Evolutionary conservation across 148 eudicot genomes (phyloP), one percentile per base, ranked within the genome.

Genomic region (Dysphania ambrosioides): DNA sequence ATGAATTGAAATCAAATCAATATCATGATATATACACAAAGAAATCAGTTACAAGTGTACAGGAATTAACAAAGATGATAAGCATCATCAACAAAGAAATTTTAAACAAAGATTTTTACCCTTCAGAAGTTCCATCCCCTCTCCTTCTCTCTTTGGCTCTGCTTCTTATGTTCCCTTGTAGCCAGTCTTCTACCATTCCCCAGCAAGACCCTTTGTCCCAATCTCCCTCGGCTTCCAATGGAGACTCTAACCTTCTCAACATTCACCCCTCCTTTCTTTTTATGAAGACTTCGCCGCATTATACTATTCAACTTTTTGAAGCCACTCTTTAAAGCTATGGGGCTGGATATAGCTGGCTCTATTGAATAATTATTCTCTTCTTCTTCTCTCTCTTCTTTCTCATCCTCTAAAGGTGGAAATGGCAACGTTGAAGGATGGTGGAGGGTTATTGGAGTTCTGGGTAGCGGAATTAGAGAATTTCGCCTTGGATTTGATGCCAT

Each of bases 221-320:
- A 63, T 78, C 83, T 88, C 62, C 91, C 93, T 55, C 97, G 84
- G 51, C 86, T 78, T 21, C 92, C 92, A 65, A 94, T 90, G 0
- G 98, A 94, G n/a, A 91, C 87, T 76, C 98, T 82, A 34, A 90
- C 86, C 83, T 90, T 91, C 64, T 94, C 97, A 84, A 77, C 90
- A 78, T 81, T 88, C 9, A 87, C 82, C 16, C 91, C 93, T 21
- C 90, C 87, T 83, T 82, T 87, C 73, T 84, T 90, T 88, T 85
- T 91, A 67, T 89, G 92, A 82, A 86, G 65, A 78, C 97, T 93
- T 82, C 88, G 77, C 78, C 97, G 86, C 73, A 88, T 60, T 49
- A 82, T 64, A 55, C 83, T 86, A 59, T 80, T 84, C 36, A 82
- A 44, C 84, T 82, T 91, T 83, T 86, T 88, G 6, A 78, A 85